Evolutionary conservation across 371 early-diverging fungal species (phyloP).

Genomic region (Actinomucor elegans): DNA sequence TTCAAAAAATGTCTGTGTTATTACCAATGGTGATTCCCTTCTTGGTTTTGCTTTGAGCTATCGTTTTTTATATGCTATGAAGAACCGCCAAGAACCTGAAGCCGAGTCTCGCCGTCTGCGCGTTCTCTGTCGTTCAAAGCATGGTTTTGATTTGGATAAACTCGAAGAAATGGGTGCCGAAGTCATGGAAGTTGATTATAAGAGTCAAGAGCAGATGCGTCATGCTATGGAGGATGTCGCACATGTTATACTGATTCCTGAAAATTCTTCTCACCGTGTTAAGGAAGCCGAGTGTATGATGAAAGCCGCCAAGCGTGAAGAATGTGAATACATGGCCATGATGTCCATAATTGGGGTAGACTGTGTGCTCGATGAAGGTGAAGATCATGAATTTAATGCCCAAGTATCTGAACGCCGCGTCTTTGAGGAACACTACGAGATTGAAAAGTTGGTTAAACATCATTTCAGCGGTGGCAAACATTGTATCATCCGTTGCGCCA

Average conservation of each 20-base stretch:
- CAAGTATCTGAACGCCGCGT: slow-evolving; percentile 11
- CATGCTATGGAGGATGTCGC: slow-evolving; percentile 19
- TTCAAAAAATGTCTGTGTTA: slow-evolving; percentile 20
- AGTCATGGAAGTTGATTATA: slow-evolving; percentile 30
- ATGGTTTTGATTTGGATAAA: slow-evolving; percentile 6
- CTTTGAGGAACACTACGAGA: slow-evolving; percentile 19
- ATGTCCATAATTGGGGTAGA: slow-evolving; percentile 40
- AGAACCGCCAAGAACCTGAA: not conserved
- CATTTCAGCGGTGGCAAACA: slow-evolving; percentile 15
- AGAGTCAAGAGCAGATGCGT: slow-evolving; percentile 25
- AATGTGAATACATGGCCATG: slow-evolving; percentile 30
- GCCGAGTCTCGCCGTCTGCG: slow-evolving; percentile 13
- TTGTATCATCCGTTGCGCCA: slow-evolving; percentile 25
- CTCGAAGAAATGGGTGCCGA: slow-evolving; percentile 38
- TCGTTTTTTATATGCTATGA: slow-evolving; percentile 24
- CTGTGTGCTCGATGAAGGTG: slow-evolving; percentile 8
- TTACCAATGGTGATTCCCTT: slow-evolving; percentile 39
- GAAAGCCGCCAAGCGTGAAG: slow-evolving; percentile 20
- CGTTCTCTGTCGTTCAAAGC: slow-evolving; percentile 26
- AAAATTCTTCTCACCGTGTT: slow-evolving; percentile 23
- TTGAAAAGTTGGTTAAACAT: slow-evolving; percentile 37
- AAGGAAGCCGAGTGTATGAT: slow-evolving; percentile 37
- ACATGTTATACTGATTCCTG: slow-evolving; percentile 30
- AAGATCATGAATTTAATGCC: not conserved
- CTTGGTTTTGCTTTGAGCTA: slow-evolving; percentile 35